These are phyloP conservation scores for Phytophthora pistaciae DNA, from an alignment of 352 stramenopile species.

Conservation along the genomic window DNA sequence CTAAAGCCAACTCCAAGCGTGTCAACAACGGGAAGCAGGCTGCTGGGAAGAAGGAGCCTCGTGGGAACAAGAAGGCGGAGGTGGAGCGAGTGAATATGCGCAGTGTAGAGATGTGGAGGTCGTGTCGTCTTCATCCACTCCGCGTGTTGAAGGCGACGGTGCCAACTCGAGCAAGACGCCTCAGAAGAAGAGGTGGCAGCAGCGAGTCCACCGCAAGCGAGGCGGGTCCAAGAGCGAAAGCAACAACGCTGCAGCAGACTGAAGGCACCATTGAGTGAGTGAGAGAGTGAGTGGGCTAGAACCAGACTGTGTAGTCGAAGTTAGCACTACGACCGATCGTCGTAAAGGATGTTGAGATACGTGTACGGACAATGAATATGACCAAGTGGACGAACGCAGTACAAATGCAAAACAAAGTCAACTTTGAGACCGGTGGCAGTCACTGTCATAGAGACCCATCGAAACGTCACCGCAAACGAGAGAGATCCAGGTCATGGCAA, in stretches of 20 bases:
- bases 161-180: conserved; percentile 19
- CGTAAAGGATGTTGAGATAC: conserved; percentile 1
- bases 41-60: conserved; percentile 10
- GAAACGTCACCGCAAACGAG: background rate
- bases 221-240: conserved; percentile 17
- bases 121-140: conserved; percentile 7
- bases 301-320: background rate
- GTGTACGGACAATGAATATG: conserved; percentile 21
- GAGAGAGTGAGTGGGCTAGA: background rate
- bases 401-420: too few relatives aligned
- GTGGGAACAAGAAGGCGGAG: conserved; percentile 21
- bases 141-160: conserved; percentile 11
- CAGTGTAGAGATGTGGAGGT: conserved; percentile 12
- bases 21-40: conserved; percentile 4
- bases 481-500: background rate
- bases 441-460: too few relatives aligned
- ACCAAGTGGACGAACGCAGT: conserved; percentile 2
- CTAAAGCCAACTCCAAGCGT: conserved; percentile 17
- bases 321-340: conserved; percentile 1
- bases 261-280: background rate
- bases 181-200: conserved; percentile 38
- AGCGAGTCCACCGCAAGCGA: conserved; percentile 24
- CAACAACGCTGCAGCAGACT: conserved; percentile 17
- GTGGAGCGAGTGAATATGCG: conserved; percentile 4
- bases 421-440: too few relatives aligned